Evolutionary conservation across 2,329 filamentous ascomycete species (phyloP).

Genomic region (Lanzia echinophila): DNA sequence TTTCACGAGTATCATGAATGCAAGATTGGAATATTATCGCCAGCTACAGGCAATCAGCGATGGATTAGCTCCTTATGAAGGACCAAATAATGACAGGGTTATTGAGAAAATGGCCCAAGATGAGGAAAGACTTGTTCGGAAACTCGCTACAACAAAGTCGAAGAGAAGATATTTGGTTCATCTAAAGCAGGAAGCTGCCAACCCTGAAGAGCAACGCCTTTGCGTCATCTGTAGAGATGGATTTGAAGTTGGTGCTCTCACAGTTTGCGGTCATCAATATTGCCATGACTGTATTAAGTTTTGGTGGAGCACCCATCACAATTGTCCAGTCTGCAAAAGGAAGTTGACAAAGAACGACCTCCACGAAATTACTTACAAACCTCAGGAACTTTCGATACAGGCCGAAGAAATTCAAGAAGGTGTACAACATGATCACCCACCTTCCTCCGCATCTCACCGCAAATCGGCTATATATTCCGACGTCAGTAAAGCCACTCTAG

Average conservation of each 20-base stretch:
- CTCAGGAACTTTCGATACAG: conserved; percentile 63
- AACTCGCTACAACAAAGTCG: conserved; percentile 56
- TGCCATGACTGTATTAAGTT: conserved; percentile 78
- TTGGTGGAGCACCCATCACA: conserved; percentile 54
- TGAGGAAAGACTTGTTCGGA: conserved; percentile 48
- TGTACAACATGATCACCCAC: conserved; percentile 21
- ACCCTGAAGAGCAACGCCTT: conserved; percentile 55
- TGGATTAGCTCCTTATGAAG: conserved; percentile 69
- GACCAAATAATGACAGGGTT: conserved; percentile 30
- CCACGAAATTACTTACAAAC: conserved; percentile 79
- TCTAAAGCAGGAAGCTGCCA: conserved; percentile 34
- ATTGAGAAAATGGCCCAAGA: conserved; percentile 48
- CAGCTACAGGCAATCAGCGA: conserved; percentile 91
- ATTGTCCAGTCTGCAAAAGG: conserved; percentile 62
- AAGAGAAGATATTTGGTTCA: conserved; percentile 66
- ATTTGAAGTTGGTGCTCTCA: conserved; percentile 75
- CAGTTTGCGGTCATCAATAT: conserved; percentile 85
- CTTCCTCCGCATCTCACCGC: conserved; percentile 17
- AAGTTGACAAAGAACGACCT: conserved; percentile 60
- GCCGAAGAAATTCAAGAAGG: conserved; percentile 41
- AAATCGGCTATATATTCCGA: conserved; percentile 65
- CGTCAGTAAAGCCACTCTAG: conserved; percentile 63
- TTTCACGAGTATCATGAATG: conserved; percentile 75
- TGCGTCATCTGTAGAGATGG: conserved; percentile 80
- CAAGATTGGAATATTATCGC: conserved; percentile 80